Conservation (phyloP, 1,139 yeast species). For the Scheffersomyces stambukii region DNA sequence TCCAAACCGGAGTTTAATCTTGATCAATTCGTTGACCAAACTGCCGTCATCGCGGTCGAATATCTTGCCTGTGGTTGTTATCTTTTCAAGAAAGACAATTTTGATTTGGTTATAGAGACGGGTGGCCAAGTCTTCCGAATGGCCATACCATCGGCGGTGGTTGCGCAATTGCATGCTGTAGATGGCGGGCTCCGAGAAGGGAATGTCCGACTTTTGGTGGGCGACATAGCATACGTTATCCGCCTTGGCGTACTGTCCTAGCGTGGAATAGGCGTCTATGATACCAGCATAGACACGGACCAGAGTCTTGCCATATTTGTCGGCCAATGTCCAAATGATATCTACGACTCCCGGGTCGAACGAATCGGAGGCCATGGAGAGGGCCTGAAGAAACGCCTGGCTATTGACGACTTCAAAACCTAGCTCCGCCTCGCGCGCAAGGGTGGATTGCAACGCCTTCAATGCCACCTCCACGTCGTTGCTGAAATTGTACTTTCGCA, state of each 20-base stretch:
- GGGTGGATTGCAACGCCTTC: slow-evolving; percentile 34
- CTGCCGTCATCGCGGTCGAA: background rate
- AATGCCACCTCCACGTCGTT: slow-evolving; percentile 36
- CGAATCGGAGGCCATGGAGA: slow-evolving; percentile 17
- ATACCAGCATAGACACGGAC: slow-evolving; percentile 16
- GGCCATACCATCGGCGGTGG: slow-evolving; percentile 24
- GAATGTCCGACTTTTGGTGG: slow-evolving; percentile 23
- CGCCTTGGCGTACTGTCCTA: slow-evolving; percentile 33
- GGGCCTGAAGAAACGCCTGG: slow-evolving; percentile 15
- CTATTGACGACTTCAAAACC: slow-evolving; percentile 14
- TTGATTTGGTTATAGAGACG: background rate
- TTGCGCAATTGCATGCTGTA: slow-evolving; percentile 29
- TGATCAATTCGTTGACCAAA: no score
- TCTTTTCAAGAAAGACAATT: slow-evolving; percentile 2
- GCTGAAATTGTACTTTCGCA: slow-evolving; percentile 35
- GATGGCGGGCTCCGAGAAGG: slow-evolving; percentile 27
- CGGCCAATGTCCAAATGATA: slow-evolving; percentile 17
- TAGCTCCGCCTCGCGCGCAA: slow-evolving; percentile 14
- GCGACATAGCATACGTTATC: slow-evolving; percentile 27
- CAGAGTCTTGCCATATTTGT: slow-evolving; percentile 12
- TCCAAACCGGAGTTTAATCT: no score
- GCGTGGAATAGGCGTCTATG: slow-evolving; percentile 23
- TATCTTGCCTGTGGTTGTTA: background rate
- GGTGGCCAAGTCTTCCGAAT: background rate
- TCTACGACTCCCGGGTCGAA: slow-evolving; percentile 23